Base-by-base conservation (phyloP, 805 yeast genomes). In the Yamadazyma laniorum region DNA sequence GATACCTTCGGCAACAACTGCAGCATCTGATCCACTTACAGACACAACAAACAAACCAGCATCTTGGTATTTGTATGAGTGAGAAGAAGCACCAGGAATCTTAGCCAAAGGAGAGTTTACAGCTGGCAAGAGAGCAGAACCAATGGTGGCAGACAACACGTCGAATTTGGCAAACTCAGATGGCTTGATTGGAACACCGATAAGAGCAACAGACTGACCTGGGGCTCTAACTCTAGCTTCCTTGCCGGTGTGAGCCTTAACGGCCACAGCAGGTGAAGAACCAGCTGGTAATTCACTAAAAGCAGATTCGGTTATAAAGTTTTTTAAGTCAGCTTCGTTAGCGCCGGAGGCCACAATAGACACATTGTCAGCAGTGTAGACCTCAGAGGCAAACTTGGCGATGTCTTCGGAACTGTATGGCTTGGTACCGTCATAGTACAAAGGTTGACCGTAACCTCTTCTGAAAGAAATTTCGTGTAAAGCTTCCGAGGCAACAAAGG, bases 401-500 rank as follows among this genome's bases (percentile, higher is more conserved):
- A 93, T 72, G 44, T 83, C 88, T 38, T 81, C 88, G 51, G 79
- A 69, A 31, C 79, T 55, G 35, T 60, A 48, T 52, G 71, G 67
- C 48, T 74, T 63, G 48, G 75, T 74, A 45, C 86, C 85, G 61
- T 85, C 84, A 60, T 77, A 86, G 61, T 75, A 75, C 55, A 87
- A 73, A 48, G 95, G 83, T 66, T 82, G 79, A 56, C 96, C 97
- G 55, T 86, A 79, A 39, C 96, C 97, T 45, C 65, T 72, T 74
- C 93, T 85, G 80, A 85, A 93, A 35, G 95, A 79, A 44, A 80
- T 68, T 52, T 79, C 78, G 69, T 86, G 91, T 58, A 88, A 77
- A 50, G 80, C 76, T 67, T 89, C 96, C 45, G 80, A 62, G 29
- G 93, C 95, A 45, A 70, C 67, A 61, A 70, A 75, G 43, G 66